These are phyloP conservation scores for Pyricularia sp. DNA, from an alignment of 2,329 filamentous ascomycete species.

Conservation along the genomic window DNA sequence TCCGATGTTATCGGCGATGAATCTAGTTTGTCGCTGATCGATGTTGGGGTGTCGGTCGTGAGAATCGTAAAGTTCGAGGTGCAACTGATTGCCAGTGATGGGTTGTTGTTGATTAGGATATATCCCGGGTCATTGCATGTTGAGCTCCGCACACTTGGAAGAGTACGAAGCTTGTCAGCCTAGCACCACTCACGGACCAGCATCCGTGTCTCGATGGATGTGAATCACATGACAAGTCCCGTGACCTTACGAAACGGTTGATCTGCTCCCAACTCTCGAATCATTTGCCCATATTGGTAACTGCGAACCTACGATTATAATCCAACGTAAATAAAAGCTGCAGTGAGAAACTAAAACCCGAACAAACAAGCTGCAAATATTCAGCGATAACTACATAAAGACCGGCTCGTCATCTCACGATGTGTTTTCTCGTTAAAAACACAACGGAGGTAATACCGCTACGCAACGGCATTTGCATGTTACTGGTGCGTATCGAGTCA, in stretches of 20 bases:
- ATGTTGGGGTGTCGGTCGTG: background rate
- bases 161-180: background rate
- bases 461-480: background rate
- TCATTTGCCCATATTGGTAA: background rate
- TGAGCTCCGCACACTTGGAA: background rate
- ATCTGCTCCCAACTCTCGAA: background rate
- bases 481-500: background rate
- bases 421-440: background rate
- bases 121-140: background rate
- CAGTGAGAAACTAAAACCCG: background rate
- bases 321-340: background rate
- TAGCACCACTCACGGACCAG: background rate
- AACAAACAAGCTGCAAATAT: background rate
- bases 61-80: background rate
- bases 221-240: background rate
- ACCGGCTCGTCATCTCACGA: background rate
- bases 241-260: background rate
- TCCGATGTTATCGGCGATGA: background rate
- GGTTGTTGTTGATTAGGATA: background rate
- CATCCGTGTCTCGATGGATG: background rate
- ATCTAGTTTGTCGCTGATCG: background rate
- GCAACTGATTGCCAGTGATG: background rate
- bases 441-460: background rate
- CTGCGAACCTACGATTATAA: background rate
- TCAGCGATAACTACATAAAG: background rate